A percentile compares a stretch with the other conserved stretches of the same genome.
Evolutionary conservation across 2,329 filamentous ascomycete species (phyloP).

Genomic region (Fusarium brachygibbosum): DNA sequence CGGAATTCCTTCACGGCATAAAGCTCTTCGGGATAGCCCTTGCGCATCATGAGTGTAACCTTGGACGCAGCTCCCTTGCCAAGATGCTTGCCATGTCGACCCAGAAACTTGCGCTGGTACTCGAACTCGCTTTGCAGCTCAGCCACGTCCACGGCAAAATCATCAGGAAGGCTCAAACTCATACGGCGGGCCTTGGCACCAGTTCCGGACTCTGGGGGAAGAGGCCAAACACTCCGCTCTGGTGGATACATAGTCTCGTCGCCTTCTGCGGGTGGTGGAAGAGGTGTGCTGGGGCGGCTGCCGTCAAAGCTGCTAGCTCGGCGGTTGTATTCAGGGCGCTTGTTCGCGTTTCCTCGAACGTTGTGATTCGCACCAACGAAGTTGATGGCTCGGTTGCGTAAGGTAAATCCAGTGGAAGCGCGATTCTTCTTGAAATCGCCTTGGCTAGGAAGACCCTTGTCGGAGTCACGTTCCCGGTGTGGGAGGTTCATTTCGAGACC

Average conservation of each 20-base stretch:
- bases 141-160: conserved; percentile 78
- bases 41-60: conserved; percentile 83
- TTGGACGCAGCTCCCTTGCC: conserved; percentile 87
- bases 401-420: conserved; percentile 63
- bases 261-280: conserved; percentile 32
- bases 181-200: conserved; percentile 84
- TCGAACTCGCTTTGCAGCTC: conserved; percentile 79
- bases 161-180: conserved; percentile 79
- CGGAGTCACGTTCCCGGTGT: conserved; percentile 39
- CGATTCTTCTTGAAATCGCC: conserved; percentile 67
- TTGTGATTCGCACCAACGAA: conserved; percentile 55
- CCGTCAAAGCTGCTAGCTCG: conserved; percentile 66
- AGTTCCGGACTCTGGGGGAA: conserved; percentile 76
- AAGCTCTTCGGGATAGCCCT: conserved; percentile 73
- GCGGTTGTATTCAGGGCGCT: conserved; percentile 46
- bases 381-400: conserved; percentile 64
- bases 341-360: conserved; percentile 35
- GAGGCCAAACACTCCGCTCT: conserved; percentile 67
- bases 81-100: conserved; percentile 79
- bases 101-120: conserved; percentile 77
- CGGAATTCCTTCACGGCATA: conserved; percentile 93
- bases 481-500: conserved; percentile 59
- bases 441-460: conserved; percentile 57
- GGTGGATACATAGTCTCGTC: conserved; percentile 53
- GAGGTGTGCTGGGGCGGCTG: conserved; percentile 48